Evolutionary conservation across 2,329 filamentous ascomycete genomes (phyloP), one percentile per base, ranked within the genome.

Genomic region (Fusarium equiseti): DNA sequence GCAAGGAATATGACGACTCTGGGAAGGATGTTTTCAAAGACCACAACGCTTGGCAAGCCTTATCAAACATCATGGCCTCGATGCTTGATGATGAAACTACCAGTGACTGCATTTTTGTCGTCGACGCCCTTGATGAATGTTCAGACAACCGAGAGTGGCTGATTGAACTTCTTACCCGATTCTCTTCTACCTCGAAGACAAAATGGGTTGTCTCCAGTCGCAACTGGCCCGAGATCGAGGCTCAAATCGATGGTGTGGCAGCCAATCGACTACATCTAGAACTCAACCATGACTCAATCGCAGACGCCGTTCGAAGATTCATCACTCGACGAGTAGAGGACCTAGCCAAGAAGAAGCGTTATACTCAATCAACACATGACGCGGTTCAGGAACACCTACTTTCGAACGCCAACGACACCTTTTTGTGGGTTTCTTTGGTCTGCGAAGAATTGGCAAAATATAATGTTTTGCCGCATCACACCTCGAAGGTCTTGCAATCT

Each of bases 351-450:
- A 13, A 2, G 8, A 18, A n/a, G 8, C 8, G 10, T 0, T 46
- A 26, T 0, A 12, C 16, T 0, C 1, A 27, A 0, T 4, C 11
- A 2, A 12, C 44, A 6, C 7, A 11, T 3, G 18, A 13, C 1
- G 15, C 8, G 0, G 26, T 46, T 5, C 8, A 5, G 6, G 4
- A 48, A 3, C 13, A 49, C 6, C 26, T 49, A 0, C 10, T 10
- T 8, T 0, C 7, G 0, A 49, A 31, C 13, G 26, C 45, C 2
- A 15, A 49, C 0, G 29, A n/a, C 1, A 48, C 26, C 10, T 48
- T 48, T 3, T 15, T 46, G 0, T 46, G 44, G 44, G 44, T 46
- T 6, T 24, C 44, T 2, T 13, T 46, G 16, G 44, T 46, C 5
- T 46, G 24, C 0, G 6, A n/a, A 2, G 24, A 46, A 24, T n/a